Conservation (phyloP, 2,329 filamentous ascomycete species). For the Trichoderma breve region DNA sequence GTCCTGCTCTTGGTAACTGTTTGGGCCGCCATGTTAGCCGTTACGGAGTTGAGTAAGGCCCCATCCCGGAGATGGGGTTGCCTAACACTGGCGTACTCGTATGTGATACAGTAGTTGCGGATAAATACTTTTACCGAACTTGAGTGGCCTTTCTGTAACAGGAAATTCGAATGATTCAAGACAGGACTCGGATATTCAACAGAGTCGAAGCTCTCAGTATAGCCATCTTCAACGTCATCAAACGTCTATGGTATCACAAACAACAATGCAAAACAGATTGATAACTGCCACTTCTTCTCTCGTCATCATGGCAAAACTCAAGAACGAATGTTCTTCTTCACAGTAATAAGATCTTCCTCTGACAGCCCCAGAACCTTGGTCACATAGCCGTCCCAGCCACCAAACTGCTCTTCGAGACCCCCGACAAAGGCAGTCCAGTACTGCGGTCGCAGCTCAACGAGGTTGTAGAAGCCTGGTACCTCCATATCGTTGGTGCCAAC, state of each 20-base stretch:
- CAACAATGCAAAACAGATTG: not conserved
- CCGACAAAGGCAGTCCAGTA: constrained; percentile 48
- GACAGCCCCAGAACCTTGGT: constrained; percentile 46
- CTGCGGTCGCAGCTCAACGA: constrained; percentile 42
- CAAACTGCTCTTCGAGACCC: constrained; percentile 44
- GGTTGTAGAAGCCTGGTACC: constrained; percentile 49
- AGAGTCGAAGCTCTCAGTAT: not conserved
- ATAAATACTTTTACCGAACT: not conserved
- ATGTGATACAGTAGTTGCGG: not conserved
- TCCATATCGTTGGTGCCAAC: constrained; percentile 37
- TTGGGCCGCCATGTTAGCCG: not conserved
- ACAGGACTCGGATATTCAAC: not conserved
- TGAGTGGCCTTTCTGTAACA: not conserved
- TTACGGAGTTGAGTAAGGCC: not conserved
- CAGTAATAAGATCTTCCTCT: constrained; percentile 43
- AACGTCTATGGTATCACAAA: constrained; percentile 18
- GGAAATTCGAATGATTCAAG: not conserved
- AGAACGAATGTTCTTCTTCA: constrained; percentile 46
- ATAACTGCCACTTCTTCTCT: not conserved
- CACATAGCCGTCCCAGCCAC: constrained; percentile 51
- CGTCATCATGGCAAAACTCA: not conserved
- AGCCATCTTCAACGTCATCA: not conserved
- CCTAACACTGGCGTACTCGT: not conserved
- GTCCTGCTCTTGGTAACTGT: not conserved
- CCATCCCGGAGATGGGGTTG: not conserved